phyloP scores from a whole-genome alignment of 257 asterid genomes.

The Fraxinus anomala region DNA sequence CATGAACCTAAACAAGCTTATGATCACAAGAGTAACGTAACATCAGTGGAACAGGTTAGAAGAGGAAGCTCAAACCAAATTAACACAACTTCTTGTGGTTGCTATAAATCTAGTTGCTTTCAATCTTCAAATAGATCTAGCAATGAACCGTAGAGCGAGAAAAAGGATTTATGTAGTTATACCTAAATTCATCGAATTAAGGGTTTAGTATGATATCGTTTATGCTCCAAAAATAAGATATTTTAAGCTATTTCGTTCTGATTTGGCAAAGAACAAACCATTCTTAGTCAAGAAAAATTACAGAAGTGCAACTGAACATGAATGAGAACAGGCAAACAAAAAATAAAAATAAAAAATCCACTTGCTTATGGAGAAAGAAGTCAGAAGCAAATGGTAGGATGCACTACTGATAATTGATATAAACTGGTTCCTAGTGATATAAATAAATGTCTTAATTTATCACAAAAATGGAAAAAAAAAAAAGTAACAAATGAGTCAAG shows the following conservation, averaged over 20 bases:
- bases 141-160: no score
- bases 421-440: constrained; percentile 11
- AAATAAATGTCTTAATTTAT: not conserved
- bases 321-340: not conserved
- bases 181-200: not conserved
- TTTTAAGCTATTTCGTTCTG: not conserved
- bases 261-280: not conserved
- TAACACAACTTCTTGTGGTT: not conserved
- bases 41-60: not conserved
- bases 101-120: not conserved
- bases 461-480: not conserved
- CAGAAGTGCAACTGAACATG: not conserved
- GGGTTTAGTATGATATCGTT: not conserved
- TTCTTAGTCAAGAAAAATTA: not conserved
- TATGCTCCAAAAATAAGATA: not conserved
- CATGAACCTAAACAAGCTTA: not conserved
- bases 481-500: constrained; percentile 10
- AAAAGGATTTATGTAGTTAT: no score
- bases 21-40: not conserved
- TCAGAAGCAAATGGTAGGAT: not conserved
- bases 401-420: not conserved
- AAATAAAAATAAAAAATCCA: not conserved
- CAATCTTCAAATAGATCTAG: not conserved
- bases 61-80: not conserved
- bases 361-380: not conserved